Percentiles rank a stretch among this genome's conserved stretches.
Evolutionary conservation across 2,329 filamentous ascomycete species (phyloP).

Genomic region (Malbranchea zuffiana): DNA sequence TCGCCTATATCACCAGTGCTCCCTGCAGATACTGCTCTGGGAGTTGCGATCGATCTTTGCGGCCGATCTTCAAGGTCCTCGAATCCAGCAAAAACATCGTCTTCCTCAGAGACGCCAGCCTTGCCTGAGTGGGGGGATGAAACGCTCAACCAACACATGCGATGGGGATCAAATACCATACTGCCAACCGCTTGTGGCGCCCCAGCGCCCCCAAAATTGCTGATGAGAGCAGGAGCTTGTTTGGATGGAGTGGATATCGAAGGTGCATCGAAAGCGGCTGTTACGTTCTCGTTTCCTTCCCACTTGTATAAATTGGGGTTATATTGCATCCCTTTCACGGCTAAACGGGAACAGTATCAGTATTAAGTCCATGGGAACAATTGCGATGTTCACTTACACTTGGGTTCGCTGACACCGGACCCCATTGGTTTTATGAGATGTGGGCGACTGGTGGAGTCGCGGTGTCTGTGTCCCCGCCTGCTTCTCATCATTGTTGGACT

Average conservation of each 20-base stretch:
- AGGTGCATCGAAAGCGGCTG: constrained; percentile 64
- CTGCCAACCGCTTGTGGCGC: constrained; percentile 91
- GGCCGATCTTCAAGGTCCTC: constrained; percentile 70
- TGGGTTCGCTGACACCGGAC: constrained; percentile 59
- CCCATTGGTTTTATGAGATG: constrained; percentile 80
- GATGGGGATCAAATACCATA: constrained; percentile 95
- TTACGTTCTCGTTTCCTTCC: constrained; percentile 90
- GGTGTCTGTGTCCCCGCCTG: constrained; percentile 30
- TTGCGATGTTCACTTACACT: constrained; percentile 50
- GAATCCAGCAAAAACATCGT: constrained; percentile 91
- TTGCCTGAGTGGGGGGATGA: constrained; percentile 34
- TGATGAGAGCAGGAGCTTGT: constrained; percentile 60
- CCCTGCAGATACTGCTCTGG: constrained; percentile 4
- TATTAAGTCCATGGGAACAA: constrained; percentile 9
- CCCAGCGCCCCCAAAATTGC: constrained; percentile 72
- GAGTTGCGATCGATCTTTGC: constrained; percentile 13
- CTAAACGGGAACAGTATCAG: constrained; percentile 35
- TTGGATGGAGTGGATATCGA: constrained; percentile 33
- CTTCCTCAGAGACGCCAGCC: constrained; percentile 51
- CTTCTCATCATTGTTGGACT: constrained; percentile 41
- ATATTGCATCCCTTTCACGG: constrained; percentile 90
- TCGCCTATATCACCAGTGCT: constrained; percentile 20
- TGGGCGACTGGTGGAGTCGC: constrained; percentile 49
- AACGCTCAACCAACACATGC: constrained; percentile 95
- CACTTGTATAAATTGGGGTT: constrained; percentile 78